Base-by-base conservation (phyloP, 2,329 filamentous ascomycete species). In the Ambrosiella beaveri region DNA sequence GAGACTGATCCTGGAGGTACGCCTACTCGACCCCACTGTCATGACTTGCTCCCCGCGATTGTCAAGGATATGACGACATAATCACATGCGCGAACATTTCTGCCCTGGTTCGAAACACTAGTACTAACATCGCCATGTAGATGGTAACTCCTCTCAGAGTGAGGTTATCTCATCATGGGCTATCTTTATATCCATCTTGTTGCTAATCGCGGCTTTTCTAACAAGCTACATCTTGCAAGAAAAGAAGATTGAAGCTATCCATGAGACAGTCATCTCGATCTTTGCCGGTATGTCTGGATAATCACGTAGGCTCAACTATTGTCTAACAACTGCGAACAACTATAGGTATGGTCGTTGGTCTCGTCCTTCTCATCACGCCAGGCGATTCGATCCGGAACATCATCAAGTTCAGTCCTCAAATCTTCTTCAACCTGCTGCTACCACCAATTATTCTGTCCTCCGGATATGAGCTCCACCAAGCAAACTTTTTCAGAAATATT, bases 371-470 rank as follows among this genome's bases (percentile, higher is more conserved):
- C 66, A 74, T 96, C 62, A 87, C 82, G 49, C 84, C 85, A 56
- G 84, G 85, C 63, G 84, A 88, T 62, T 88, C 85, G 62, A 89
- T 98, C 65, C 85, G 90, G 69, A 86, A 87, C 68, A 83, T 88
- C 63, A 89, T 98, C 67, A 95, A 85, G 71, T 98, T 98, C 75
- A 86, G 97, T 74, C 96, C 96, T 69, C 90, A 97, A 68, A 95
- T 97, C 75, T 98, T 98, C 77, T 98, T 98, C 77, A 98, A 98
- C 71, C 80, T 98, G 51, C 81, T 98, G 11, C 85, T 98, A n/a
- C 93, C 93, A 41, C 93, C 93, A 59, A 98, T 98, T 68, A 98
- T 98, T 68, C 78, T 98, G 36, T 91, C 90, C 13, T 96, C 91
- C 13, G 93, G 93, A 57, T 98, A 97, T 72, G 93, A 98, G 71